These are phyloP conservation scores for Candida quercuum DNA, from an alignment of 805 yeast genomes.

Conservation along the genomic window DNA sequence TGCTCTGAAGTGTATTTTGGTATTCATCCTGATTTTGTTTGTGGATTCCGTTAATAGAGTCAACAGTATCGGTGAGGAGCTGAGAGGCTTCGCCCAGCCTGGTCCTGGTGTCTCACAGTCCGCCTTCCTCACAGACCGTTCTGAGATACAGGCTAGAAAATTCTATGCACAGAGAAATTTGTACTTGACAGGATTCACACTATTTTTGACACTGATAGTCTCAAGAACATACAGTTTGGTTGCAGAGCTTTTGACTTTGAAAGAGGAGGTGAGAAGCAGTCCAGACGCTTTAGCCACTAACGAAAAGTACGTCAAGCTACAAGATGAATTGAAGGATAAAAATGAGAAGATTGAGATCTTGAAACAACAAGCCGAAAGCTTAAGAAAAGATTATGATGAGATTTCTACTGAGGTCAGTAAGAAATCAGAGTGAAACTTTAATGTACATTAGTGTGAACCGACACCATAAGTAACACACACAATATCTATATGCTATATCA, in stretches of 20 bases:
- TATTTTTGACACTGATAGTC: conserved; percentile 81
- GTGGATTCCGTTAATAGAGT: conserved; percentile 87
- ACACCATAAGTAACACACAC: too few species aligned
- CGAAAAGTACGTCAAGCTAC: conserved; percentile 15
- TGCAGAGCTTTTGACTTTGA: conserved; percentile 61
- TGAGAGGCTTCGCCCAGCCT: conserved; percentile 30
- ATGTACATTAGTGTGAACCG: too few species aligned
- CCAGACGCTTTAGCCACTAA: conserved; percentile 23
- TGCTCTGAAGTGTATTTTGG: conserved; percentile 74
- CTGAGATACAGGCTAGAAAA: conserved; percentile 84
- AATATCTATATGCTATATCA: neutral
- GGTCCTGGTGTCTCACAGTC: conserved; percentile 20
- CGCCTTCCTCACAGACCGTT: conserved; percentile 46
- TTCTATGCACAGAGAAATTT: conserved; percentile 95
- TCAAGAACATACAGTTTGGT: conserved; percentile 81
- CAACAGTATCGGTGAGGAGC: conserved; percentile 59
- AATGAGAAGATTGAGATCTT: conserved; percentile 61
- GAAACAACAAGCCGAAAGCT: conserved; percentile 66
- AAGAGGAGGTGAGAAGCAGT: conserved; percentile 48
- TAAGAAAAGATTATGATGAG: conserved; percentile 59
- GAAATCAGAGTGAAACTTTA: conserved; percentile 9
- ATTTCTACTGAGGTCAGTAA: conserved; percentile 16
- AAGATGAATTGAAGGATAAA: conserved; percentile 32
- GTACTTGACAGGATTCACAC: conserved; percentile 92
- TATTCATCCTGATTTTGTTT: conserved; percentile 78